Conservation (phyloP, 2,329 filamentous ascomycete genomes). For the Periconia digitata region DNA sequence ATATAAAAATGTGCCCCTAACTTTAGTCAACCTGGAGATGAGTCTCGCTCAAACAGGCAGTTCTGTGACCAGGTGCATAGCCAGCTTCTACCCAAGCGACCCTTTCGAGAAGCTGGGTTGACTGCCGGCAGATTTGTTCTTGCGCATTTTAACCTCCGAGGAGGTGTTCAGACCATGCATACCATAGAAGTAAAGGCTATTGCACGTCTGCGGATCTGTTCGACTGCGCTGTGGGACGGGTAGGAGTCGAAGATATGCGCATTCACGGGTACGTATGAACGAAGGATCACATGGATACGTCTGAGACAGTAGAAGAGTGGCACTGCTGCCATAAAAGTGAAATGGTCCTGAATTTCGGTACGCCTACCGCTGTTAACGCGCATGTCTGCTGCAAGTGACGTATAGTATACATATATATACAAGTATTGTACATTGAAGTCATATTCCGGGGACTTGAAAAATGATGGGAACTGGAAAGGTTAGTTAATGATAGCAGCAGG, state of each 20-base stretch:
- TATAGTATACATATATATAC: constrained; percentile 24
- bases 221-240: constrained; percentile 25
- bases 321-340: neutral
- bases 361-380: constrained; percentile 6
- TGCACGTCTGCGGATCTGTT: constrained; percentile 34
- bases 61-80: constrained; percentile 32
- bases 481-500: constrained; percentile 12
- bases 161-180: constrained; percentile 22
- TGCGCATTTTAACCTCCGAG: constrained; percentile 16
- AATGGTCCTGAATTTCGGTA: neutral
- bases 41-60: constrained; percentile 34
- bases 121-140: constrained; percentile 22
- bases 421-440: constrained; percentile 18
- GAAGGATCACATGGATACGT: too few species aligned
- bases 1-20: constrained; percentile 27
- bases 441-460: neutral
- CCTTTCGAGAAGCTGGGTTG: constrained; percentile 9
- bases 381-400: constrained; percentile 20
- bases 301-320: too few species aligned
- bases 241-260: constrained; percentile 7
- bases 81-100: constrained; percentile 15
- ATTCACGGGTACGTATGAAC: constrained; percentile 6
- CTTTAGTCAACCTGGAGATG: constrained; percentile 40
- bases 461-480: neutral
- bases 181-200: constrained; percentile 19